These are phyloP conservation scores for Trapa incisa DNA, from an alignment of 345 rosid genomes.

Conservation along the genomic window DNA sequence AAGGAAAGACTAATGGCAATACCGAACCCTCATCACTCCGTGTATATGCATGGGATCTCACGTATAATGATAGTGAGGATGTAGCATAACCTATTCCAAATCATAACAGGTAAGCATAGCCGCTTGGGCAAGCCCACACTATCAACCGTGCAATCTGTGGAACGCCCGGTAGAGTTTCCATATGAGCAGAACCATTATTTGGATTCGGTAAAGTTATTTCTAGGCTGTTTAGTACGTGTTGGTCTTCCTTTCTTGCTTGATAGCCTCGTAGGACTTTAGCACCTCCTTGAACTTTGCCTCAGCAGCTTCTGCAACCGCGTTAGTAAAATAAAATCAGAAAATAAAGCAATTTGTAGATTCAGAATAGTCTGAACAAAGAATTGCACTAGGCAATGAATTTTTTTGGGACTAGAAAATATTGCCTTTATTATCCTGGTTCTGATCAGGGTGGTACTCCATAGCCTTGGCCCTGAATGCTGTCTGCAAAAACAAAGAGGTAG, in stretches of 20 bases:
- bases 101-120: neutral
- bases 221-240: constrained; percentile 14
- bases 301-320: constrained; percentile 50
- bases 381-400: neutral
- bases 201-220: neutral
- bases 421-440: constrained; percentile 89
- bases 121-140: neutral
- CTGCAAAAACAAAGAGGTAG: constrained; percentile 27
- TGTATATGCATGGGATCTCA: neutral
- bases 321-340: neutral
- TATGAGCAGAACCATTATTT: neutral
- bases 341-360: neutral
- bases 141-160: neutral
- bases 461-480: constrained; percentile 84
- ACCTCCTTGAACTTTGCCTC: constrained; percentile 94
- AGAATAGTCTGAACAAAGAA: neutral
- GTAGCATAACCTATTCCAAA: neutral
- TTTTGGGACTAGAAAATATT: neutral
- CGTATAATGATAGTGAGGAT: neutral
- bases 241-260: constrained; percentile 58
- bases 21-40: neutral
- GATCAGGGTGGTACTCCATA: constrained; percentile 88
- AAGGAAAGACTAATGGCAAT: neutral
- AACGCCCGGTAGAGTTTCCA: neutral
- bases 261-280: constrained; percentile 77